Base-by-base conservation (phyloP, 1,139 yeast species). In the Pichia sp. region DNA sequence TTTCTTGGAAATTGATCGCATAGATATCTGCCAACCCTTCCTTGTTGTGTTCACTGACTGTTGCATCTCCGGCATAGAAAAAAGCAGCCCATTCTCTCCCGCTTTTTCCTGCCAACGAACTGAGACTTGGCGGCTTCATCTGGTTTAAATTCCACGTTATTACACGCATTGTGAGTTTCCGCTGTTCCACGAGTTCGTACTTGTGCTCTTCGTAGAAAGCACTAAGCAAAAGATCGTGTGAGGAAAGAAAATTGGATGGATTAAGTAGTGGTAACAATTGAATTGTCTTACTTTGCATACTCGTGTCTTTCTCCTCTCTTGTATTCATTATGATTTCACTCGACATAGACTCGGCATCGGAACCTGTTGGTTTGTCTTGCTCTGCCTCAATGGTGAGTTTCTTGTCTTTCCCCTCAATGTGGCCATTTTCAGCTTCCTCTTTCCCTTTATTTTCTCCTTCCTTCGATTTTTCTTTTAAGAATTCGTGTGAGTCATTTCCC, bases 111-210 rank as follows among this genome's bases (percentile, higher is more conserved):
- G 57, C 57, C 16, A 56, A 27, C 20, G 33, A 24, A 30, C 40
- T 40, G 10, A 56, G 41, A 46, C 33, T 41, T 6, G 63, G 65
- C 30, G 64, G 65, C 4, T 61, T 65, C 54, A 70, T 67, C n/a
- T 81, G 82, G 17, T 73, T 73, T 20, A 78, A 64, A 55, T 79
- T 79, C 83, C 82, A 79, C 0, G 82, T 70, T 4, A 77, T 58
- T 4, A 69, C 66, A 43, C 74, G 59, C 5, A 65, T 45, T 1
- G 36, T 50, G n/a, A 65, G 41, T 8, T 53, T 54, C n/a, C 52
- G 42, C 9, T 30, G 16, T 1, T 24, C 8, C 1, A 53, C 30
- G 4, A 64, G 51, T 7, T 48, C 53, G 6, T 52, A 51, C 16
- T 50, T 48, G 29, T 61, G 59, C 40, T 63, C 61, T 8, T 46